A percentile compares a stretch with the other conserved stretches of the same genome.
These are phyloP conservation scores for Neostapfia colusana DNA, from an alignment of 176 grass and related monocot genomes.

Conservation along the genomic window DNA sequence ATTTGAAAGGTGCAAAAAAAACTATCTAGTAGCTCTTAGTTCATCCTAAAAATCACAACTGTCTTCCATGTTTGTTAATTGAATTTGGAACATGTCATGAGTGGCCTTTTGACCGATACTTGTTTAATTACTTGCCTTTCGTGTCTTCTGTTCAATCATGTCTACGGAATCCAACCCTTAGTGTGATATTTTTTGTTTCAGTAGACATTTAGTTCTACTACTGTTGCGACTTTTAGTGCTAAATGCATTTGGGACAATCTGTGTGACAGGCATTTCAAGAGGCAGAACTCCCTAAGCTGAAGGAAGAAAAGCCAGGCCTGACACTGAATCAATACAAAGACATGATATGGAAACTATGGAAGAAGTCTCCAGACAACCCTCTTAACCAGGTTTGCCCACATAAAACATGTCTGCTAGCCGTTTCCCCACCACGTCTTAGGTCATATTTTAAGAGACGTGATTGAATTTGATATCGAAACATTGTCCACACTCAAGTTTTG, in stretches of 20 bases:
- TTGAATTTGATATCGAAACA: not conserved
- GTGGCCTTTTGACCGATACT: not conserved
- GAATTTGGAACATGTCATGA: not conserved
- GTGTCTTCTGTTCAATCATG: not conserved
- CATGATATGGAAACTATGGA: slow-evolving; percentile 81
- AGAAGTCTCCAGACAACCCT: slow-evolving; percentile 77
- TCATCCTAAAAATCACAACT: too few species aligned
- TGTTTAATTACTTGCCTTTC: not conserved
- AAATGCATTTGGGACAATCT: slow-evolving; percentile 12
- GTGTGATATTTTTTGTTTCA: not conserved
- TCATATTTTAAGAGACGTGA: not conserved
- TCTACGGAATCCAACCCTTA: not conserved
- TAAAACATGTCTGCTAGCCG: not conserved
- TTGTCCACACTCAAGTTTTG: not conserved
- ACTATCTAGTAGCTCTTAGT: too few species aligned
- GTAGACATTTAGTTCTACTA: slow-evolving; percentile 1
- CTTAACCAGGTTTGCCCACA: slow-evolving; percentile 54
- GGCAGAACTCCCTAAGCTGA: slow-evolving; percentile 62
- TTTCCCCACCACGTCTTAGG: not conserved
- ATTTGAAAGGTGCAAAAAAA: too few species aligned
- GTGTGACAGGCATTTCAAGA: slow-evolving; percentile 61
- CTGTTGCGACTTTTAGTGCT: not conserved
- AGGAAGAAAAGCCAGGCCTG: slow-evolving; percentile 74
- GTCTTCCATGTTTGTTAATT: not conserved
- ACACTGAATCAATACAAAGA: slow-evolving; percentile 70